These are phyloP conservation scores for Claviceps arundinis DNA, from an alignment of 2,329 filamentous ascomycete species.

Conservation along the genomic window DNA sequence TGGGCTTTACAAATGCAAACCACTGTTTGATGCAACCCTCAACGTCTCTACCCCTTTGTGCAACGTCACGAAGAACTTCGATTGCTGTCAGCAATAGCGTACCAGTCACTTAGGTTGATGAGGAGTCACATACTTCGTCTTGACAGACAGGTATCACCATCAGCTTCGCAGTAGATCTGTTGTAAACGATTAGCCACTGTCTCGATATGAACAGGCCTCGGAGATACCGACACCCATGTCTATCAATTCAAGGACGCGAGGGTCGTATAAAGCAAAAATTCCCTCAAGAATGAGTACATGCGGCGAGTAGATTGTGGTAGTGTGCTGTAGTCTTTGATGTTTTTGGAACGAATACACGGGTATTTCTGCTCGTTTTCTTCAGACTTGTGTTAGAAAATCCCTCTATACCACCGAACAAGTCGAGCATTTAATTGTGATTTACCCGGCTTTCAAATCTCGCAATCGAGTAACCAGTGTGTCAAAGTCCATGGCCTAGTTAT, in stretches of 20 bases:
- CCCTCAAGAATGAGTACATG: slow-evolving; percentile 93
- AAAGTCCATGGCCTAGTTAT: slow-evolving; percentile 68
- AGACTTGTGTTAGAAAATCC: background rate
- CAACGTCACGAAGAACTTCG: slow-evolving; percentile 71
- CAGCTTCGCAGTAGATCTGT: slow-evolving; percentile 89
- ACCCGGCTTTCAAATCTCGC: slow-evolving; percentile 83
- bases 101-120: background rate
- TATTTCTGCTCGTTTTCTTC: slow-evolving; percentile 74
- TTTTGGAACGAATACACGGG: slow-evolving; percentile 92
- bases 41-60: slow-evolving; percentile 78
- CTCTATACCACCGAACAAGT: background rate
- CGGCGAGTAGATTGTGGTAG: slow-evolving; percentile 86
- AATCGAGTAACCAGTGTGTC: slow-evolving; percentile 71
- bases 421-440: slow-evolving; percentile 18
- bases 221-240: slow-evolving; percentile 62
- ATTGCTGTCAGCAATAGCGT: slow-evolving; percentile 4
- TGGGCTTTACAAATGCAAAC: slow-evolving; percentile 93
- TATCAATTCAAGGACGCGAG: slow-evolving; percentile 68
- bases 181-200: slow-evolving; percentile 1
- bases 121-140: slow-evolving; percentile 53
- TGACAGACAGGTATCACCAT: slow-evolving; percentile 85
- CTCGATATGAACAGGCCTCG: background rate
- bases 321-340: slow-evolving; percentile 66
- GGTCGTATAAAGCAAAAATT: slow-evolving; percentile 88
- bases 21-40: slow-evolving; percentile 97